Conservation (phyloP, 2,329 filamentous ascomycete species). For the Colletotrichum sp. region DNA sequence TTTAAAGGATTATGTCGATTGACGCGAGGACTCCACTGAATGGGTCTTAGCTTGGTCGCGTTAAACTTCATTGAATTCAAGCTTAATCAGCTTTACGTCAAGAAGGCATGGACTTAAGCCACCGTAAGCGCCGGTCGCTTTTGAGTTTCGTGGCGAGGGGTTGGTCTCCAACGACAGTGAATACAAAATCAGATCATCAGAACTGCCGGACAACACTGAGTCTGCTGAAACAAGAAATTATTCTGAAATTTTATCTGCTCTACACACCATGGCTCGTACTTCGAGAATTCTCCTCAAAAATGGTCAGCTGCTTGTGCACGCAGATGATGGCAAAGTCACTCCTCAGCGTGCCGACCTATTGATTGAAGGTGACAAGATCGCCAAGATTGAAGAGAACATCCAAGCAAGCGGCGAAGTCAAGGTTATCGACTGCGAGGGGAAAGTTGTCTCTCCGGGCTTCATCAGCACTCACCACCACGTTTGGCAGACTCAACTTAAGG, state of each 20-base stretch:
- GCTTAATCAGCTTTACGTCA: background rate
- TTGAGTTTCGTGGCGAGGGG: background rate
- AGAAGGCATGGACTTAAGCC: background rate
- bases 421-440: constrained; percentile 43
- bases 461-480: constrained; percentile 49
- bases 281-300: background rate
- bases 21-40: background rate
- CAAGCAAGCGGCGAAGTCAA: constrained; percentile 28
- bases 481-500: constrained; percentile 44
- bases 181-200: background rate
- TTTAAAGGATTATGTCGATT: background rate
- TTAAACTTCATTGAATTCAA: background rate
- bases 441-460: constrained; percentile 46
- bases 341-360: background rate
- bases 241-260: background rate
- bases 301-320: background rate
- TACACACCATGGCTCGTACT: background rate
- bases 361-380: background rate
- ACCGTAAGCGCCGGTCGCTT: background rate
- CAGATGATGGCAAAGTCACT: background rate
- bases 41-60: background rate
- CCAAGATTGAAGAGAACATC: constrained; percentile 40
- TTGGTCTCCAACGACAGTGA: background rate
- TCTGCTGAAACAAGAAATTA: rapidly evolving
- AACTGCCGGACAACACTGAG: rapidly evolving